Evolutionary conservation across 2,329 filamentous ascomycete genomes (phyloP), one percentile per base, ranked within the genome.

Genomic region (Ophiosphaerella narmari): DNA sequence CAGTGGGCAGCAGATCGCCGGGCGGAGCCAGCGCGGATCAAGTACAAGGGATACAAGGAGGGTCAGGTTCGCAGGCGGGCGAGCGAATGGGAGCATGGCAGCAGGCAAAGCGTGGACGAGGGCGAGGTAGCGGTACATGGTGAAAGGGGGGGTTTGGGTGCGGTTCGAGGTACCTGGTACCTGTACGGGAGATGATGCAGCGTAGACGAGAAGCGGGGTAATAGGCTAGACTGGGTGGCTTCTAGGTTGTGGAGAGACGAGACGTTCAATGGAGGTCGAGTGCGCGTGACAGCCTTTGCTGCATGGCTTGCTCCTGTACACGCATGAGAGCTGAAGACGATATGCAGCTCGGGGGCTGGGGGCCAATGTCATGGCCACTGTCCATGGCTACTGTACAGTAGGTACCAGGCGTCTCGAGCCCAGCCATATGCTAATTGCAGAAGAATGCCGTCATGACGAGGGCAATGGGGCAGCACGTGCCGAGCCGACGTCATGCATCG

Each of bases 1-100:
- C 26, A 29, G 26, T 29, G 26, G 26, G 26, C 26, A 68, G 67
- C 63, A 65, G 66, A 66, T 65, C 52, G 60, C 49, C 60, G 59
- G 65, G 55, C 55, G 65, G 66, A 60, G 65, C 59, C 55, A 63
- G 65, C 58, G 69, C 63, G 68, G 70, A 73, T 72, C 71, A 65
- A 68, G 68, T 72, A 73, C 70, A 68, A 66, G 67, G 66, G 52
- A 70, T 69, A 71, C 68, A 72, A 62, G 57, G 66, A 64, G 52
- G 64, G 66, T 62, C 68, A 70, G 65, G 69, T 65, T 66, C 60
- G 62, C 63, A 60, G 52, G 45, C 48, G 62, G 60, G 44, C 58
- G 65, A 67, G 57, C 69, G 69, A 73, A 72, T 73, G 48, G 63
- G 65, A 65, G 62, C 36, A 42, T 40, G 39, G 53, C 48, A 61